Percentiles rank a stretch among this genome's conserved stretches.
Evolutionary conservation across 768 basidiomycete species (phyloP).

Genomic region (Suillus decipiens): DNA sequence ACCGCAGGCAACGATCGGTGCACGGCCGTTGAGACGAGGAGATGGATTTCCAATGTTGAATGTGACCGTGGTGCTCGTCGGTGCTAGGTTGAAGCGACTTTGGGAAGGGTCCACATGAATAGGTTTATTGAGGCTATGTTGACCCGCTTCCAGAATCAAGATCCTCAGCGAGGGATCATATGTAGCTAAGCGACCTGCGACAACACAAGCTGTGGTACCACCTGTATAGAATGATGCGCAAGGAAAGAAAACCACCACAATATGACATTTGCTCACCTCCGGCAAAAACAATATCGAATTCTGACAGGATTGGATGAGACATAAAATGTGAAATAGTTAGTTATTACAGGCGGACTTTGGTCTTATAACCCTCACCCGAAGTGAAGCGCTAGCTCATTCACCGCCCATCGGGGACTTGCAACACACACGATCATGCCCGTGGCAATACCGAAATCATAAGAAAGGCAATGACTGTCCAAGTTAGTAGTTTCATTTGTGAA

Average conservation of each 20-base stretch:
- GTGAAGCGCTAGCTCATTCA: background rate
- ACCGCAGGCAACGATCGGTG: too few relatives aligned
- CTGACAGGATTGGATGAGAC: conserved; percentile 9
- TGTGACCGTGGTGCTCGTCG: too few relatives aligned
- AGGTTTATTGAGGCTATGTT: conserved; percentile 15
- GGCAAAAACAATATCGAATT: conserved; percentile 57
- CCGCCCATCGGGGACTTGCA: background rate
- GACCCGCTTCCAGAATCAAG: conserved; percentile 34
- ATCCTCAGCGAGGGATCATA: conserved; percentile 29
- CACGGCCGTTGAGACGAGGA: too few relatives aligned
- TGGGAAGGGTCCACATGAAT: too few relatives aligned
- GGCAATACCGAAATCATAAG: too few relatives aligned
- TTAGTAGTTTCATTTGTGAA: too few relatives aligned
- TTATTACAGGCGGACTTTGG: too few relatives aligned
- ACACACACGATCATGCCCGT: too few relatives aligned
- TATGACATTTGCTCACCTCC: conserved; percentile 44
- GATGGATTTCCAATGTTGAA: too few relatives aligned
- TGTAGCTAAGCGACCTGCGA: conserved; percentile 32
- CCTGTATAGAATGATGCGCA: conserved; percentile 22
- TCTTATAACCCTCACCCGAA: background rate
- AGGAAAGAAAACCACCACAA: conserved; percentile 2
- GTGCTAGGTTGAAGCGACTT: too few relatives aligned
- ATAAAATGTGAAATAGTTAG: background rate
- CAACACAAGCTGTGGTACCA: conserved; percentile 37
- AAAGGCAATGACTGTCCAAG: too few relatives aligned